Conservation (phyloP, 495 filamentous ascomycete species). For the Cercophora samala region DNA sequence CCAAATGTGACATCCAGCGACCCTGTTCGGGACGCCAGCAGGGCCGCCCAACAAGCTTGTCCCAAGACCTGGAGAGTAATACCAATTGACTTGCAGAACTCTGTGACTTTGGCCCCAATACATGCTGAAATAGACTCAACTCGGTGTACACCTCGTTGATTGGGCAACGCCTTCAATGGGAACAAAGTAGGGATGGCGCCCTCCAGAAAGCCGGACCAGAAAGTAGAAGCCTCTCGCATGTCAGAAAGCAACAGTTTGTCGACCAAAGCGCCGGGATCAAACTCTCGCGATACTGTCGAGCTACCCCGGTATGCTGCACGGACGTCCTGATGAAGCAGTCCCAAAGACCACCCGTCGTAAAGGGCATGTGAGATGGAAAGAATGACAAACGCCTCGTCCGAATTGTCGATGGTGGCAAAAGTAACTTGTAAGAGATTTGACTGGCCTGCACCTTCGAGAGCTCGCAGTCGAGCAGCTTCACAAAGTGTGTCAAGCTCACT, state of each 20-base stretch:
- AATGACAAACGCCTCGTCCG: conserved; percentile 47
- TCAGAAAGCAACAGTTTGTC: conserved; percentile 40
- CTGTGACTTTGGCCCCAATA: conserved; percentile 32
- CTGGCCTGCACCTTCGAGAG: conserved; percentile 23
- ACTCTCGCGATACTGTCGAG: conserved; percentile 38
- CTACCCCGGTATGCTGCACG: conserved; percentile 51
- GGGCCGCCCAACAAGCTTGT: conserved; percentile 62
- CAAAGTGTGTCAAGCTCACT: conserved; percentile 29
- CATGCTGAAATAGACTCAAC: conserved; percentile 46
- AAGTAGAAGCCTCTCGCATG: conserved; percentile 42
- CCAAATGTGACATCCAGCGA: conserved; percentile 68
- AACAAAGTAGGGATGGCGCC: conserved; percentile 44
- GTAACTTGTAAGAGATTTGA: conserved; percentile 43
- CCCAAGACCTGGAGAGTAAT: conserved; percentile 64
- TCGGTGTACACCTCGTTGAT: conserved; percentile 34
- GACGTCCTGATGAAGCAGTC: conserved; percentile 64
- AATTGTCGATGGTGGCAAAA: conserved; percentile 33
- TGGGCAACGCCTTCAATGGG: conserved; percentile 2
- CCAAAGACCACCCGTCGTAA: conserved; percentile 74
- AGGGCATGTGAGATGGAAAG: conserved; percentile 75
- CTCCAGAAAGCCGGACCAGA: conserved; percentile 60
- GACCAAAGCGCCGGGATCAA: conserved; percentile 37
- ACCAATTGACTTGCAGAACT: conserved; percentile 54
- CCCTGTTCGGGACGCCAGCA: conserved; percentile 53
- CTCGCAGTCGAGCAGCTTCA: conserved; percentile 30